A percentile compares a stretch with the other conserved stretches of the same genome.
Conservation (phyloP, 805 yeast genomes). For the Metschnikowia lochheadii region DNA sequence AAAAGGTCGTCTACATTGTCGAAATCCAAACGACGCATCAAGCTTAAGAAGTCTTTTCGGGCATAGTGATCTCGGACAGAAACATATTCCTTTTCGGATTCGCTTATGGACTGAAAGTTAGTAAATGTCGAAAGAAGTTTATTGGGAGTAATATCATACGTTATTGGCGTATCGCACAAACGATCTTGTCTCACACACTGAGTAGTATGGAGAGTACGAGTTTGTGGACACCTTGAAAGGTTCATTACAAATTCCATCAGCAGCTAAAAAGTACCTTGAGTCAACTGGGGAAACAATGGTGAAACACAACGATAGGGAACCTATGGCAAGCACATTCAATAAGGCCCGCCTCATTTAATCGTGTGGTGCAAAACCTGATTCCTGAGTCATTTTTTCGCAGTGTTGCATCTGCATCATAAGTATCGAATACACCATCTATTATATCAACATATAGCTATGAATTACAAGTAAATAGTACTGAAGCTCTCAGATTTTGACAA, state of each 20-base stretch:
- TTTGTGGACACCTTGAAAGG: not conserved
- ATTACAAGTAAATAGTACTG: conserved; percentile 16
- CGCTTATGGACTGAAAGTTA: conserved; percentile 8
- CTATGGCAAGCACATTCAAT: not conserved
- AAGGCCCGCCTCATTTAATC: not conserved
- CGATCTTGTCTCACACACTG: conserved; percentile 11
- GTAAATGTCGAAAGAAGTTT: not conserved
- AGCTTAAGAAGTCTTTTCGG: conserved; percentile 23
- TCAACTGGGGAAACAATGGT: not conserved
- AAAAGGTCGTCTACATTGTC: not conserved
- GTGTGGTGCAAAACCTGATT: not conserved
- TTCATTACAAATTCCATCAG: not conserved
- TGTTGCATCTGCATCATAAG: not conserved
- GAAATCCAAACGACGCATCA: conserved; percentile 20
- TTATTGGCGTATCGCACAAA: conserved; percentile 10
- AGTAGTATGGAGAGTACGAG: conserved; percentile 14
- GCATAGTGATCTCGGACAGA: conserved; percentile 26
- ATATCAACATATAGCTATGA: conserved; percentile 19
- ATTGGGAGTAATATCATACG: conserved; percentile 4
- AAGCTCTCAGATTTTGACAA: conserved; percentile 8
- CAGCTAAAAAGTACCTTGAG: not conserved
- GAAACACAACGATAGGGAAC: not conserved
- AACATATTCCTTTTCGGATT: conserved; percentile 25
- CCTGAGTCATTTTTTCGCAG: not conserved
- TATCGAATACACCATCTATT: conserved; percentile 14